Conservation (phyloP, 345 rosid species). For the Gossypium turneri region DNA sequence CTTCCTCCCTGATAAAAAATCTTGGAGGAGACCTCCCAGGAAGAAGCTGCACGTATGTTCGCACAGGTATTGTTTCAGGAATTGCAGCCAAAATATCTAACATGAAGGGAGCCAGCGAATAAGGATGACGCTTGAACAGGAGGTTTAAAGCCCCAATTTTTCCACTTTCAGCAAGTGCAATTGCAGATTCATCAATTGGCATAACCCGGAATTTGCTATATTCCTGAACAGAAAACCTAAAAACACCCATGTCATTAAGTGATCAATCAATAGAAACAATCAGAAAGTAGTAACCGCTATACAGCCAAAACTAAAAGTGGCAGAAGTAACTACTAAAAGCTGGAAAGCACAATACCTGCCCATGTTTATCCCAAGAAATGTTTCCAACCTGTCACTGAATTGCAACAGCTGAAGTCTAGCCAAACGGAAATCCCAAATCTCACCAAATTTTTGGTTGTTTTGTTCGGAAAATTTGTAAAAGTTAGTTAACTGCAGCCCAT, state of each 20-base stretch:
- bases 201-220: constrained; percentile 69
- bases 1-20: constrained; percentile 78
- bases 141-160: constrained; percentile 91
- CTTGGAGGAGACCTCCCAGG: constrained; percentile 77
- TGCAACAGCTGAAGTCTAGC: constrained; percentile 83
- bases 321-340: constrained; percentile 3
- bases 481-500: constrained; percentile 61
- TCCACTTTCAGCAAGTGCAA: constrained; percentile 84
- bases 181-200: constrained; percentile 63
- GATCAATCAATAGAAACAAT: constrained; percentile 34
- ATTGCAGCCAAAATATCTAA: constrained; percentile 72
- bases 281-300: not conserved
- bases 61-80: constrained; percentile 88
- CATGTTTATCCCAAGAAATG: constrained; percentile 95
- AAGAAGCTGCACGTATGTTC: constrained; percentile 84
- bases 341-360: constrained; percentile 67
- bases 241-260: constrained; percentile 44
- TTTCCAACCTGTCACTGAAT: constrained; percentile 81
- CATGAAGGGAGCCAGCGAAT: constrained; percentile 60
- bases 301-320: not conserved
- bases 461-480: constrained; percentile 45
- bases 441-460: constrained; percentile 46
- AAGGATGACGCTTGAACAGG: constrained; percentile 93
- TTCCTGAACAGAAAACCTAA: constrained; percentile 90
- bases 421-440: constrained; percentile 64